phyloP scores from a whole-genome alignment of 306 rosid genomes.

The Prosopis cineraria region DNA sequence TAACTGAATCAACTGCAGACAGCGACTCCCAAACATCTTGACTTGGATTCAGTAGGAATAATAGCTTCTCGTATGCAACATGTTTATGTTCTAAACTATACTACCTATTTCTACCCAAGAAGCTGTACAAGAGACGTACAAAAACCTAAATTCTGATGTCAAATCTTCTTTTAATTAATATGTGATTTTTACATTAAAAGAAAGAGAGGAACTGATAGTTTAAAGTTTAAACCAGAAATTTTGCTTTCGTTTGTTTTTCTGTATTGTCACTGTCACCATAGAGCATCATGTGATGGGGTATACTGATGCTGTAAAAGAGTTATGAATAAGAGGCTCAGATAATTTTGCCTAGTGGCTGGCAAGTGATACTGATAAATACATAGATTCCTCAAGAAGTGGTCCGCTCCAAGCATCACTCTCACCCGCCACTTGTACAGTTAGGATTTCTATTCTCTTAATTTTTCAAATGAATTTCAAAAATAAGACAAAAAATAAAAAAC shows the following conservation, averaged over 20 bases:
- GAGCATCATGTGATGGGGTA: neutral
- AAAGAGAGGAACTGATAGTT: neutral
- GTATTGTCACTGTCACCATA: neutral
- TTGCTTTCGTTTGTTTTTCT: neutral
- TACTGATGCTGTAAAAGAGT: constrained; percentile 12
- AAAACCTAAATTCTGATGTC: no score
- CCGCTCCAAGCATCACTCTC: constrained; percentile 7
- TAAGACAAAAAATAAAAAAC: no score
- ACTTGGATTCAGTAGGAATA: neutral
- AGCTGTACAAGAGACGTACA: no score
- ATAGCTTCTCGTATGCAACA: neutral
- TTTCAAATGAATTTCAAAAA: no score
- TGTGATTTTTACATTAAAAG: no score
- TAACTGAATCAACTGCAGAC: neutral
- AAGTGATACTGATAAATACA: neutral
- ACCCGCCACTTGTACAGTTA: neutral
- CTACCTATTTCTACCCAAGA: no score
- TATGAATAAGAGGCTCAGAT: neutral
- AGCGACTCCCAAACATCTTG: neutral
- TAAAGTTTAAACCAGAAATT: neutral
- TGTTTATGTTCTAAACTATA: no score
- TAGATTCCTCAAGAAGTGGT: constrained; percentile 38
- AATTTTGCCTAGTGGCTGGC: constrained; percentile 22
- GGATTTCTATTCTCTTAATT: no score
- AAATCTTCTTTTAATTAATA: no score